These are phyloP conservation scores for Colletotrichum caudatum DNA, from an alignment of 2,329 filamentous ascomycete genomes.

Conservation along the genomic window DNA sequence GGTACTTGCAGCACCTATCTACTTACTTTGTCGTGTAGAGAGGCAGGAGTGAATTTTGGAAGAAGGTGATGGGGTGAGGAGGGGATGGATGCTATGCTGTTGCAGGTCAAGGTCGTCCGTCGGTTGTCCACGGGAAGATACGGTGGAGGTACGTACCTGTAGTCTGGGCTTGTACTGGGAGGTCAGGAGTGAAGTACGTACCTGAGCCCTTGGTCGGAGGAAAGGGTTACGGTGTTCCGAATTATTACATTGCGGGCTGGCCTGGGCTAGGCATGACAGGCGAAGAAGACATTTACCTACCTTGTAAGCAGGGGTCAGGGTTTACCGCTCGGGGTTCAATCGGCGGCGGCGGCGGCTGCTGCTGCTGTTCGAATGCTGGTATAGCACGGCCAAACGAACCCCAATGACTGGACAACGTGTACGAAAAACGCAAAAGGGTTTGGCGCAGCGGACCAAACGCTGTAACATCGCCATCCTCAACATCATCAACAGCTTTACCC, in stretches of 20 bases:
- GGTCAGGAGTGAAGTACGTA: not conserved
- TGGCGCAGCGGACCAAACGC: not conserved
- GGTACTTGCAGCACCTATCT: too few species aligned
- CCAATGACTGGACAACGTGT: constrained; percentile 32
- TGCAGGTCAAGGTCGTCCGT: constrained; percentile 23
- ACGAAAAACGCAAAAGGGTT: constrained; percentile 35
- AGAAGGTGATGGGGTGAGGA: not conserved
- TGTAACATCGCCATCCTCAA: not conserved
- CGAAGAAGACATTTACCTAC: not conserved
- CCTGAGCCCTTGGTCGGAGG: not conserved
- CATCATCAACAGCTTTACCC: too few species aligned
- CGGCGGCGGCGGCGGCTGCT: not conserved
- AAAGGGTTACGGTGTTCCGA: not conserved
- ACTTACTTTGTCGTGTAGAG: not conserved
- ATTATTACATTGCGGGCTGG: not conserved
- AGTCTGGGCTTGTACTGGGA: constrained; percentile 1
- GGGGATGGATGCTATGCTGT: not conserved
- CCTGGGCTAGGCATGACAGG: not conserved
- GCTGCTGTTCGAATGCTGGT: not conserved
- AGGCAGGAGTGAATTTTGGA: not conserved
- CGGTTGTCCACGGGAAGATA: constrained; percentile 5
- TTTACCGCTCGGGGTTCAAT: constrained; percentile 14
- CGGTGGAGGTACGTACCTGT: constrained; percentile 33
- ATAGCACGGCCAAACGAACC: not conserved
- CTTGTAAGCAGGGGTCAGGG: not conserved